Conservation (phyloP, 495 filamentous ascomycete species). For the Venustampulla echinocandica region DNA sequence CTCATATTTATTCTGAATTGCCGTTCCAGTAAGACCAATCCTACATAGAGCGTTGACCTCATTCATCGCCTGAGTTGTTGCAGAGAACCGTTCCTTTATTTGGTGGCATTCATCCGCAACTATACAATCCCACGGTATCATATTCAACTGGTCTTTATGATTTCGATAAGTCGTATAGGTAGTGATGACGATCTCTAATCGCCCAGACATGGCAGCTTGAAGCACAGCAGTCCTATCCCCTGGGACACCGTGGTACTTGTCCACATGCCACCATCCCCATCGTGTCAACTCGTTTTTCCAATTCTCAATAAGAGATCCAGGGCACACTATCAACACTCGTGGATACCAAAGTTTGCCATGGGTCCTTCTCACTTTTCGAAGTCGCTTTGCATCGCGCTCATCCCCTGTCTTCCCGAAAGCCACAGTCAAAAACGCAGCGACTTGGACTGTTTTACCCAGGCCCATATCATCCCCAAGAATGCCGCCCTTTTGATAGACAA, state of each 20-base stretch:
- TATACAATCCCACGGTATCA: slow-evolving; percentile 91
- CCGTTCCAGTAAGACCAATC: slow-evolving; percentile 90
- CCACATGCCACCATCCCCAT: slow-evolving; percentile 95
- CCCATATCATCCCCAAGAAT: slow-evolving; percentile 97
- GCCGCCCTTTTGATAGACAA: slow-evolving; percentile 87
- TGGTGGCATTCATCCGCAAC: slow-evolving; percentile 92
- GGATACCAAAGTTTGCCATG: slow-evolving; percentile 66
- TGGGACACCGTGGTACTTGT: slow-evolving; percentile 63
- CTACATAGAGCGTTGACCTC: slow-evolving; percentile 86
- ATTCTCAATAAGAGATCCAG: slow-evolving; percentile 79
- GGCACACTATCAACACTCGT: slow-evolving; percentile 76
- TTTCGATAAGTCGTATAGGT: slow-evolving; percentile 84
- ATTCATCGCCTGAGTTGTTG: slow-evolving; percentile 81
- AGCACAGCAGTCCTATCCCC: slow-evolving; percentile 62
- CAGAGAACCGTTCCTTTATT: slow-evolving; percentile 74
- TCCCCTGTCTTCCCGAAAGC: slow-evolving; percentile 95
- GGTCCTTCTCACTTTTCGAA: slow-evolving; percentile 67
- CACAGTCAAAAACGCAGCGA: slow-evolving; percentile 86
- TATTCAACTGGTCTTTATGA: slow-evolving; percentile 67
- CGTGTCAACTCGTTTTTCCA: slow-evolving; percentile 78
- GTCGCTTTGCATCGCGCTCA: slow-evolving; percentile 76
- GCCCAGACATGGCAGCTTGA: slow-evolving; percentile 62
- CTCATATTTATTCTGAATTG: slow-evolving; percentile 96
- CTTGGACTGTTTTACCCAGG: slow-evolving; percentile 92
- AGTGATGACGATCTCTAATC: slow-evolving; percentile 83